Conservation (phyloP, 2,329 filamentous ascomycete species). For the Colletotrichum cordylinicola region DNA sequence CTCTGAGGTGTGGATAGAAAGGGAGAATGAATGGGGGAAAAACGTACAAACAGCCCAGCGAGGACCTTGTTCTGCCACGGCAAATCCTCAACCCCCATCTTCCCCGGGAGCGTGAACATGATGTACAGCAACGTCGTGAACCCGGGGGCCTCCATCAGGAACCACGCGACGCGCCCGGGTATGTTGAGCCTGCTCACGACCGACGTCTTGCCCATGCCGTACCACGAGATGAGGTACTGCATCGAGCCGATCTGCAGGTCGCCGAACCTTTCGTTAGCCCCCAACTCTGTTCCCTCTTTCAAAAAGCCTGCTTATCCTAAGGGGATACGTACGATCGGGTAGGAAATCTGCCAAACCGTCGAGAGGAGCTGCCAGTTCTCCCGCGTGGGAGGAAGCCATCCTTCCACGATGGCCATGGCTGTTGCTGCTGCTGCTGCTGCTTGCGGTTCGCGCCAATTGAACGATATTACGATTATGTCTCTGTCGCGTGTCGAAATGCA, state of each 20-base stretch:
- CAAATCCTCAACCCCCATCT: constrained; percentile 62
- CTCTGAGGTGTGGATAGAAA: neutral
- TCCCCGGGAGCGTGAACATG: constrained; percentile 70
- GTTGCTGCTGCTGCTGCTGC: constrained; percentile 9
- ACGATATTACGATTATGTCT: neutral
- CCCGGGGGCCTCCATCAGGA: constrained; percentile 84
- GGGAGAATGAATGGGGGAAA: rapidly evolving
- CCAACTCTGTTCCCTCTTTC: neutral
- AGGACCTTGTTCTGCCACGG: constrained; percentile 83
- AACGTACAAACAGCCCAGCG: constrained; percentile 66
- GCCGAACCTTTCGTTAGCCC: neutral
- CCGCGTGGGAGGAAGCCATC: constrained; percentile 63
- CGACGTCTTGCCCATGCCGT: constrained; percentile 94
- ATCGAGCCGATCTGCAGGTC: constrained; percentile 67
- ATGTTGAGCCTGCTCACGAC: constrained; percentile 77
- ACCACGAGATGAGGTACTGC: constrained; percentile 82
- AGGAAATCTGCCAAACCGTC: constrained; percentile 56
- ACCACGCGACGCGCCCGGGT: constrained; percentile 88
- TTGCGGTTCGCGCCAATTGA: neutral
- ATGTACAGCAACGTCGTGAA: constrained; percentile 81
- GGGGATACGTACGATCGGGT: constrained; percentile 52
- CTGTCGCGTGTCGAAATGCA: neutral
- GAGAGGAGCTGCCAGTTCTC: constrained; percentile 63
- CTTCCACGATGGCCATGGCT: constrained; percentile 53
- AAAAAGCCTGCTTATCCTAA: neutral